These are phyloP conservation scores for Leccinum variabile DNA, from an alignment of 1,284 basidiomycete genomes.

Conservation along the genomic window DNA sequence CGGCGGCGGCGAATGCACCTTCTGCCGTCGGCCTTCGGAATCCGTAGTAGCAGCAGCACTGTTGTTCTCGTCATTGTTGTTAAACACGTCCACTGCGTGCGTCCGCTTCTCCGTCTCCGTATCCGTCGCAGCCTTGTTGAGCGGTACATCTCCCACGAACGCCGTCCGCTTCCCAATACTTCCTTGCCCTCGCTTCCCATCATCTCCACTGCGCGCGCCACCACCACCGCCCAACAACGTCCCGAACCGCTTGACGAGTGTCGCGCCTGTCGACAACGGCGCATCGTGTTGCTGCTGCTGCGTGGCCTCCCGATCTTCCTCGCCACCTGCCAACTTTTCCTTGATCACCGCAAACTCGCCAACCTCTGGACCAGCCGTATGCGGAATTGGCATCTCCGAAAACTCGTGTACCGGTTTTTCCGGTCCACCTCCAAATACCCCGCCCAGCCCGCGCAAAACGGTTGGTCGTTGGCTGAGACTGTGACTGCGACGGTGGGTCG, in stretches of 20 bases:
- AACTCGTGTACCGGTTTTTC: slow-evolving; percentile 11
- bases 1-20: slow-evolving; percentile 31
- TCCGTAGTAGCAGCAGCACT: slow-evolving; percentile 6
- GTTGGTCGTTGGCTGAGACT: too few species aligned
- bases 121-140: slow-evolving; percentile 41
- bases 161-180: slow-evolving; percentile 48
- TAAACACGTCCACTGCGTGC: slow-evolving; percentile 17
- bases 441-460: too few species aligned
- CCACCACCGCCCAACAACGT: slow-evolving; percentile 49
- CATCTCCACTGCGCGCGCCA: slow-evolving; percentile 35
- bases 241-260: slow-evolving; percentile 74
- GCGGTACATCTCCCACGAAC: slow-evolving; percentile 48
- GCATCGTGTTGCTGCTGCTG: slow-evolving; percentile 30
- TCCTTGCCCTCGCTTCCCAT: slow-evolving; percentile 39
- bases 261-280: slow-evolving; percentile 56
- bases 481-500: slow-evolving; percentile 67
- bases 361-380: too few species aligned
- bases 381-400: slow-evolving; percentile 15
- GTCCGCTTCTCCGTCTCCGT: slow-evolving; percentile 28
- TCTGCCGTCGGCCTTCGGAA: slow-evolving; percentile 28
- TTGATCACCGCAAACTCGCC: too few species aligned
- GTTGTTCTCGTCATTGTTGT: not conserved
- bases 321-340: too few species aligned
- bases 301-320: too few species aligned
- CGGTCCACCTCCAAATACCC: too few species aligned